Percentiles rank a stretch among this genome's conserved stretches.
phyloP scores from a whole-genome alignment of 306 rosid species.

The Geum urbanum region DNA sequence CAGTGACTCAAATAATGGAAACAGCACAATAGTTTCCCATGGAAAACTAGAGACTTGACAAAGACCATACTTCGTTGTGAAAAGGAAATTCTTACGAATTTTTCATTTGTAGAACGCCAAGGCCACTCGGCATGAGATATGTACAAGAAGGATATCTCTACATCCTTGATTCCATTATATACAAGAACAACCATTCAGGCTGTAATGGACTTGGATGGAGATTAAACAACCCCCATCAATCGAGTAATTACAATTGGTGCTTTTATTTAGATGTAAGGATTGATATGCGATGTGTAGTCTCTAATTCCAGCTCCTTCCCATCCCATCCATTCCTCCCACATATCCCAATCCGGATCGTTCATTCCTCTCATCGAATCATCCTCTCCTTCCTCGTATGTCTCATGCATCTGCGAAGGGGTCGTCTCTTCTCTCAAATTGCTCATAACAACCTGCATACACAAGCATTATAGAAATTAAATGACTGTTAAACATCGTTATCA shows the following conservation, averaged over 20 bases:
- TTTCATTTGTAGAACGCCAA: slow-evolving; percentile 13
- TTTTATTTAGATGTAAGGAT: slow-evolving; percentile 57
- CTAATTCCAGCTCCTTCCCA: slow-evolving; percentile 98
- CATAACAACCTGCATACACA: slow-evolving; percentile 58
- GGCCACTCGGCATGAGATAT: slow-evolving; percentile 18
- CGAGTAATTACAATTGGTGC: slow-evolving; percentile 14
- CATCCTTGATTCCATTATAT: slow-evolving; percentile 14
- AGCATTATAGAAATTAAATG: neutral
- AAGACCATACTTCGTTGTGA: neutral
- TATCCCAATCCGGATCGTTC: slow-evolving; percentile 60
- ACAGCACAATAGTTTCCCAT: neutral
- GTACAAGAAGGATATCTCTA: slow-evolving; percentile 14
- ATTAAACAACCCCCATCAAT: neutral
- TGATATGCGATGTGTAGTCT: slow-evolving; percentile 75
- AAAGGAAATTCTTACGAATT: neutral
- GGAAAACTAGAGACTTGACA: neutral
- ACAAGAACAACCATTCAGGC: neutral
- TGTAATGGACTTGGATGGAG: neutral
- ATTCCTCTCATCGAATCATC: slow-evolving; percentile 60
- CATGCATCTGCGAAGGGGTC: slow-evolving; percentile 21
- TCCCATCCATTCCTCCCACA: slow-evolving; percentile 99
- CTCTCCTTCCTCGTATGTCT: slow-evolving; percentile 27
- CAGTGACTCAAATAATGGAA: neutral
- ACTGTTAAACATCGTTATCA: neutral
- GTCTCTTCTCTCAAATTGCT: slow-evolving; percentile 55